phyloP scores from a whole-genome alignment of 768 basidiomycete species.

The Boletellus emodensis region DNA sequence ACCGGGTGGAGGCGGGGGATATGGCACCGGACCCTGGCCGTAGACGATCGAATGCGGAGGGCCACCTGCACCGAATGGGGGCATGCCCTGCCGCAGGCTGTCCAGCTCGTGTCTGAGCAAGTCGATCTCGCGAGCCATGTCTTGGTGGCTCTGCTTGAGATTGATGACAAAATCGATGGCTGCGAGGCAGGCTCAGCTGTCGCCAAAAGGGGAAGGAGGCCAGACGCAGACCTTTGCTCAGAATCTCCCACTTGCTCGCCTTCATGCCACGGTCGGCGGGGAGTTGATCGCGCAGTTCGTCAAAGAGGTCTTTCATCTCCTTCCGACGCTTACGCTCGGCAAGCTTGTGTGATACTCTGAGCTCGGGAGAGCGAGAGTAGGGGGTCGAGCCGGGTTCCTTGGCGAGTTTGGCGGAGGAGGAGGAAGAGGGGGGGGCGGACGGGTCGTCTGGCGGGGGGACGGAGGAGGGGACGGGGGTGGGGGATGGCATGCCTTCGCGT shows the following conservation, averaged over 20 bases:
- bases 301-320: slow-evolving; percentile 99
- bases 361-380: slow-evolving; percentile 92
- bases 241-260: slow-evolving; percentile 98
- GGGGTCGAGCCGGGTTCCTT: slow-evolving; percentile 65
- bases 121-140: slow-evolving; percentile 77
- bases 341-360: slow-evolving; percentile 93
- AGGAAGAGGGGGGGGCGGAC: slow-evolving; percentile 32
- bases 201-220: not conserved
- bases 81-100: slow-evolving; percentile 52
- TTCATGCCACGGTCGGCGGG: slow-evolving; percentile 94
- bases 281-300: slow-evolving; percentile 89
- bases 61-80: slow-evolving; percentile 47
- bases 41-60: slow-evolving; percentile 51
- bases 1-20: slow-evolving; percentile 44
- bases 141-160: slow-evolving; percentile 72
- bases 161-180: slow-evolving; percentile 86
- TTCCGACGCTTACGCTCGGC: slow-evolving; percentile 96
- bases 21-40: slow-evolving; percentile 45
- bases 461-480: slow-evolving; percentile 36
- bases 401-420: slow-evolving; percentile 33
- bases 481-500: slow-evolving; percentile 38
- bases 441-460: slow-evolving; percentile 41
- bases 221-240: slow-evolving; percentile 76
- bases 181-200: slow-evolving; percentile 24
- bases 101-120: slow-evolving; percentile 74